Evolutionary conservation across 2,329 filamentous ascomycete genomes (phyloP).

Genomic region (Tolypocladium sp.): DNA sequence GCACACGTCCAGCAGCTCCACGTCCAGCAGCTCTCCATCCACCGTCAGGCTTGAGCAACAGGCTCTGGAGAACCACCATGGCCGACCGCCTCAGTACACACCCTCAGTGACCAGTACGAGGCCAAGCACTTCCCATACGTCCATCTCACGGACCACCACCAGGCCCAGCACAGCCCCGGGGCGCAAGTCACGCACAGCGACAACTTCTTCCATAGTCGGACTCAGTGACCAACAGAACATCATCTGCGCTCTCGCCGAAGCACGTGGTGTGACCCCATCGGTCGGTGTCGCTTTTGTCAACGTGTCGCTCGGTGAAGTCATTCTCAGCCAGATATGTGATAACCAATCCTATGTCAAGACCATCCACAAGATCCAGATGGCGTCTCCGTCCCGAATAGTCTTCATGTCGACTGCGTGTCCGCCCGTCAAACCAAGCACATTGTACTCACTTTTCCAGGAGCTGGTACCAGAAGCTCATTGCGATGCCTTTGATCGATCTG

Average conservation of each 20-base stretch:
- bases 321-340: slow-evolving; percentile 86
- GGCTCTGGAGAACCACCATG: not conserved
- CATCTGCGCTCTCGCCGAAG: slow-evolving; percentile 82
- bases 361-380: slow-evolving; percentile 75
- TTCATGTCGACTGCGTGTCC: slow-evolving; percentile 62
- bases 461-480: slow-evolving; percentile 21
- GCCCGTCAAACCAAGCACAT: slow-evolving; percentile 60
- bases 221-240: slow-evolving; percentile 55
- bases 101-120: slow-evolving; percentile 9
- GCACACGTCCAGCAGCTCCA: not conserved
- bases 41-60: not conserved
- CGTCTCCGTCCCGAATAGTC: slow-evolving; percentile 70
- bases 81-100: slow-evolving; percentile 3
- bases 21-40: not conserved
- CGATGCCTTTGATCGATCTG: slow-evolving; percentile 58
- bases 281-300: slow-evolving; percentile 86
- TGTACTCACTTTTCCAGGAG: slow-evolving; percentile 66
- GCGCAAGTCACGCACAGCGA: slow-evolving; percentile 32
- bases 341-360: slow-evolving; percentile 87
- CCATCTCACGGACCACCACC: slow-evolving; percentile 12
- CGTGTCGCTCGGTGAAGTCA: slow-evolving; percentile 71
- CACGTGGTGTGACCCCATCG: slow-evolving; percentile 74
- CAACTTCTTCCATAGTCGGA: slow-evolving; percentile 29
- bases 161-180: slow-evolving; percentile 32
- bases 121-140: slow-evolving; percentile 8